Base-by-base conservation (phyloP, 164 flowering plant species). In the Berberis thunbergii region DNA sequence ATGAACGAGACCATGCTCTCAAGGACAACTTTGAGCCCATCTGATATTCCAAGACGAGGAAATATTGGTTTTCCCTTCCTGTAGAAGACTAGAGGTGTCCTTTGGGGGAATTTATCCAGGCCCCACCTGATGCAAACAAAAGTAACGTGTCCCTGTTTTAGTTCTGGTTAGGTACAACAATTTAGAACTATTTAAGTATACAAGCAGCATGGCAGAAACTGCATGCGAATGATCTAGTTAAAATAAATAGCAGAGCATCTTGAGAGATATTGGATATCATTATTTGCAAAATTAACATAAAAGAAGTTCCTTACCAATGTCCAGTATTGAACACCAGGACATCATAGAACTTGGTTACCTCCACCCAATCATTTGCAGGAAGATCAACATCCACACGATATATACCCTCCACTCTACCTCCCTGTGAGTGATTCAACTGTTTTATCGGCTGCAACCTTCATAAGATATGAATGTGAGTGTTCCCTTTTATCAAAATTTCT, bases 241-340 rank as follows among this genome's bases (percentile, higher is more conserved):
- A 26, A 26, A 26, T 26, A 26, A 26, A 26, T 26, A 26, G 26
- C 26, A 26, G 26, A 26, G 26, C 26, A 26, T 26, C 26, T 26
- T 26, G 26, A 26, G 26, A 26, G 26, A 26, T 26, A 26, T 26
- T 26, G 26, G 26, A 26, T 26, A 26, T 26, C 26, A 26, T 26
- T 26, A 26, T 26, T 46, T 7, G 11, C 9, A 52, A 65, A 0
- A 26, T 26, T 26, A 26, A 67, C 38, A 68, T 49, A 73, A 43
- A 49, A 41, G 3, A 39, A 43, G 57, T 52, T 54, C 13, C 48
- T 76, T 82, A 94, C 99, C 97, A 91, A 73, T 95, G 99, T 26
- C 99, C 99, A 59, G 96, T 88, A 63, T 95, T 89, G 69, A 91
- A 95, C 49, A 91, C 71, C 48, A 95, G 87, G 66, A 91, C 90